Evolutionary conservation across 169 alveolate species (phyloP).

Genomic region (Babesia caballi): DNA sequence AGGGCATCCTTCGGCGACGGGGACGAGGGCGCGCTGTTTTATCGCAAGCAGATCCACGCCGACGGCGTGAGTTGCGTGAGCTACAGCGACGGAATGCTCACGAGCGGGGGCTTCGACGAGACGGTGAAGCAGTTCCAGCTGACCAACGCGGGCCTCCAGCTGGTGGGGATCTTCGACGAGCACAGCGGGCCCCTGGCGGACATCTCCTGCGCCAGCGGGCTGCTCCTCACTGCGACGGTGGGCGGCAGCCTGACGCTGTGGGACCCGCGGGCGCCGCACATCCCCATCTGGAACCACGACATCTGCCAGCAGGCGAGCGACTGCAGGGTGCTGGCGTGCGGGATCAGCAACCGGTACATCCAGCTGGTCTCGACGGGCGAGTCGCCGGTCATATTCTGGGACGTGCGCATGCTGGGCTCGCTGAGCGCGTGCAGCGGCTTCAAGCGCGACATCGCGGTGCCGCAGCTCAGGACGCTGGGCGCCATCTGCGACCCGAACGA

Average conservation of each 20-base stretch:
- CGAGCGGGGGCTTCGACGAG: slow-evolving; percentile 73
- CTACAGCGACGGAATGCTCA: slow-evolving; percentile 42
- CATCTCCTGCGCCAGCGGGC: slow-evolving; percentile 22
- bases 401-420: slow-evolving; percentile 60
- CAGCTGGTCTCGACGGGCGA: slow-evolving; percentile 43
- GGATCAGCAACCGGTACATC: slow-evolving; percentile 56
- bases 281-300: slow-evolving; percentile 62
- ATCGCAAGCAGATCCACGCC: slow-evolving; percentile 51
- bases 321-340: slow-evolving; percentile 25
- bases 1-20: neutral
- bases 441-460: slow-evolving; percentile 30
- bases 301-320: neutral
- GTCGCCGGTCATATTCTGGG: slow-evolving; percentile 60
- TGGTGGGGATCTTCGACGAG: slow-evolving; percentile 60
- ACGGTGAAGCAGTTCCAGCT: slow-evolving; percentile 63
- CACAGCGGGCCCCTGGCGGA: slow-evolving; percentile 17
- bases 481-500: slow-evolving; percentile 55
- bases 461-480: slow-evolving; percentile 7
- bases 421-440: slow-evolving; percentile 50
- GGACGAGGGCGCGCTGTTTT: slow-evolving; percentile 6
- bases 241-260: slow-evolving; percentile 55
- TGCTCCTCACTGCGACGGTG: slow-evolving; percentile 26
- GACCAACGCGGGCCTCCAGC: slow-evolving; percentile 41
- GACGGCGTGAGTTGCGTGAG: slow-evolving; percentile 68
- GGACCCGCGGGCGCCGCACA: slow-evolving; percentile 59